Evolutionary conservation across 768 basidiomycete genomes (phyloP).

Genomic region (Boletellus ananiceps): DNA sequence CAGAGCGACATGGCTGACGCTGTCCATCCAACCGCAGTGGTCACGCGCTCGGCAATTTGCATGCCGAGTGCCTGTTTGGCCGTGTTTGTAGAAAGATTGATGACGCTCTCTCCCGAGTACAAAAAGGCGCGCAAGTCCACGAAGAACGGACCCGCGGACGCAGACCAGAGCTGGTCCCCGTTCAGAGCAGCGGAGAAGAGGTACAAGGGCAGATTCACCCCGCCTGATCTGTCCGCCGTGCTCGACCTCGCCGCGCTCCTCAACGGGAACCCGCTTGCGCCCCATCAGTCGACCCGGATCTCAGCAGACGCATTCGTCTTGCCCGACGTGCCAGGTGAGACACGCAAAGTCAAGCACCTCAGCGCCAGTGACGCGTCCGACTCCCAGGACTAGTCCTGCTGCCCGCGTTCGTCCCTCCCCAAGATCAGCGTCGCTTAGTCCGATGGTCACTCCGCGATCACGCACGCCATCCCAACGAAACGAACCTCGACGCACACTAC

Average conservation of each 20-base stretch:
- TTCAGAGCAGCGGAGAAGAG: slow-evolving; percentile 77
- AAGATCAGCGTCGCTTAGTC: slow-evolving; percentile 65
- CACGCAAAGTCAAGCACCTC: neutral
- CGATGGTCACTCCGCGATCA: slow-evolving; percentile 72
- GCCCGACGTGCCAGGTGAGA: slow-evolving; percentile 40
- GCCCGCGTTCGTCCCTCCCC: slow-evolving; percentile 61
- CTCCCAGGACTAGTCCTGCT: slow-evolving; percentile 76
- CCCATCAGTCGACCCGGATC: slow-evolving; percentile 4
- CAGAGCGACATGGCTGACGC: slow-evolving; percentile 62
- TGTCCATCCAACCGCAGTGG: no score
- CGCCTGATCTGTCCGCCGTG: slow-evolving; percentile 64
- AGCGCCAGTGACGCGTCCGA: neutral
- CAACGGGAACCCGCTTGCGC: slow-evolving; percentile 8
- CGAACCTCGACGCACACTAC: slow-evolving; percentile 88
- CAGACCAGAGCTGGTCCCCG: slow-evolving; percentile 60
- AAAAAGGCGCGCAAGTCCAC: slow-evolving; percentile 62
- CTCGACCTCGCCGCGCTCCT: slow-evolving; percentile 57
- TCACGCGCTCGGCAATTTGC: neutral
- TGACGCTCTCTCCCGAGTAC: slow-evolving; percentile 36
- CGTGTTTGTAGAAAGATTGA: slow-evolving; percentile 26
- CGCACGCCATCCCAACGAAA: slow-evolving; percentile 76
- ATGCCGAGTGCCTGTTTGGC: slow-evolving; percentile 15
- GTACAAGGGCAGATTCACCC: slow-evolving; percentile 76
- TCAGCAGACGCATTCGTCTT: slow-evolving; percentile 7
- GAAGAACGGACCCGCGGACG: slow-evolving; percentile 42